Conservation (phyloP, 345 rosid species). For the Euclidium syriacum region DNA sequence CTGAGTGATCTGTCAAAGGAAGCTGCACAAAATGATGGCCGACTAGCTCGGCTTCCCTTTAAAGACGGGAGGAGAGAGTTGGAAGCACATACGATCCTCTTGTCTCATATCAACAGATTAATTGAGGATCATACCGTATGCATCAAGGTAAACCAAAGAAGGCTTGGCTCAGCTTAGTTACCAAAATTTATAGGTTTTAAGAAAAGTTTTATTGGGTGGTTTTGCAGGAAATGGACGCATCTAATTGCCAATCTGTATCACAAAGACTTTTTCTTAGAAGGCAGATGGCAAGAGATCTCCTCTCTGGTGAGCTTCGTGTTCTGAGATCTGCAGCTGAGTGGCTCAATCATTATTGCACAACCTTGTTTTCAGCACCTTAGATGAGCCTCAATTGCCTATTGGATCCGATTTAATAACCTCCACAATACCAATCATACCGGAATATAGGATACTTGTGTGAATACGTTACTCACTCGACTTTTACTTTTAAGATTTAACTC, state of each 20-base stretch:
- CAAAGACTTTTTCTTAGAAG: conserved; percentile 32
- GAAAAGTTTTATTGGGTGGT: neutral
- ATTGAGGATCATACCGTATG: conserved; percentile 38
- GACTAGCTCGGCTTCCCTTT: conserved; percentile 66
- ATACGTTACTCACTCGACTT: no score
- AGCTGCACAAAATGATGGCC: conserved; percentile 73
- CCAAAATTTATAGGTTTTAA: neutral
- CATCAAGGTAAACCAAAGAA: conserved; percentile 46
- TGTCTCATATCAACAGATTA: conserved; percentile 39
- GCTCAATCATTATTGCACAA: conserved; percentile 54
- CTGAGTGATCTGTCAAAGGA: conserved; percentile 52
- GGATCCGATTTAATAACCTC: neutral
- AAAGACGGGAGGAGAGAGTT: conserved; percentile 46
- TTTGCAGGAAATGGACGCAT: conserved; percentile 40
- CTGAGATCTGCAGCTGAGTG: conserved; percentile 65
- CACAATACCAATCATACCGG: neutral
- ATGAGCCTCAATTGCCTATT: neutral
- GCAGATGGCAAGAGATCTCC: conserved; percentile 67
- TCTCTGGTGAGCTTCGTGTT: conserved; percentile 62
- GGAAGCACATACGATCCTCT: conserved; percentile 55
- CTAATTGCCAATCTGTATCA: conserved; percentile 3
- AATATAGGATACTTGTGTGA: neutral
- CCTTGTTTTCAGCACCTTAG: conserved; percentile 20
- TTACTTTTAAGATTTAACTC: neutral
- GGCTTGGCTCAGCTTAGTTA: neutral